Evolutionary conservation across 2,329 filamentous ascomycete genomes (phyloP).

Genomic region (Fusarium tanahbumbuense): DNA sequence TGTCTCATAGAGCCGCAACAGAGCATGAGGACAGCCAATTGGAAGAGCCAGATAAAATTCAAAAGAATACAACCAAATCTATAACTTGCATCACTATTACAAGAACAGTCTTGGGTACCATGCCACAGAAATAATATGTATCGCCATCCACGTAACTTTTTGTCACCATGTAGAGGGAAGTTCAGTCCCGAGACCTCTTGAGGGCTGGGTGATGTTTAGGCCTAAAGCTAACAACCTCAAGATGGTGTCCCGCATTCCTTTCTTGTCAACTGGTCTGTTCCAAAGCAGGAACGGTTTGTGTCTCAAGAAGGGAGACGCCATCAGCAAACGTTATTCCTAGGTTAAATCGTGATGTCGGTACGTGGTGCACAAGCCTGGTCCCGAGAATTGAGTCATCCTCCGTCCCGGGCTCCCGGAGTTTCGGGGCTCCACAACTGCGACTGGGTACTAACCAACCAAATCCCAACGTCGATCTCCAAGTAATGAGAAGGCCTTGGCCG

Average conservation of each 20-base stretch:
- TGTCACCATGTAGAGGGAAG: background rate
- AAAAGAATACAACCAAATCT: conserved; percentile 1
- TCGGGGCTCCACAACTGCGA: conserved; percentile 11
- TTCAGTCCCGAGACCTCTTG: background rate
- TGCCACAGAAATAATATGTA: background rate
- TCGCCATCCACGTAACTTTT: background rate
- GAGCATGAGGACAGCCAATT: background rate
- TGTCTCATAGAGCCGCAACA: background rate
- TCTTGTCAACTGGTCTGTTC: conserved; percentile 1
- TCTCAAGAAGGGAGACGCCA: background rate
- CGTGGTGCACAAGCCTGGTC: conserved; percentile 10
- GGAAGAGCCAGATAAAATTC: conserved; percentile 1
- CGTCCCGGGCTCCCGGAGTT: conserved; percentile 24
- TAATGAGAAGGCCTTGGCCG: background rate
- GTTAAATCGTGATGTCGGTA: background rate
- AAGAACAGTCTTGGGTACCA: background rate
- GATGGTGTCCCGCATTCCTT: conserved; percentile 37
- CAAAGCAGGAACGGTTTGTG: conserved; percentile 19
- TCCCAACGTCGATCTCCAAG: background rate
- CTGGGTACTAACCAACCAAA: background rate
- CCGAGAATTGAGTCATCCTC: conserved; percentile 21
- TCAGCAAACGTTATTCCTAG: conserved; percentile 15
- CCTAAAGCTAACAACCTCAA: conserved; percentile 5
- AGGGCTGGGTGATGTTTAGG: conserved; percentile 18
- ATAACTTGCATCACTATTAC: background rate